These are phyloP conservation scores for Boechera stricta DNA, from an alignment of 345 rosid species.

Conservation along the genomic window DNA sequence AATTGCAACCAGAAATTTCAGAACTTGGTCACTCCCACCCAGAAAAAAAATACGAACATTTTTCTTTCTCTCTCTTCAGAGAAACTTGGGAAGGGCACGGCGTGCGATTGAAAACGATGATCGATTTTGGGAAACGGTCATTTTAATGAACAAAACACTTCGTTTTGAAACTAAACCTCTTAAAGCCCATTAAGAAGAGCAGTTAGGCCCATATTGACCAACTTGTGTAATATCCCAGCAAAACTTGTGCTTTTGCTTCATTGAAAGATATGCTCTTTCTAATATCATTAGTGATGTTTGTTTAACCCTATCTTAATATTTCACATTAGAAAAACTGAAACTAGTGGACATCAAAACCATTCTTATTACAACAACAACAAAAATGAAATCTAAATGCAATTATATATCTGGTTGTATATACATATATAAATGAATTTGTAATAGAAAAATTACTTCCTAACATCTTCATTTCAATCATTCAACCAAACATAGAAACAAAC, in stretches of 20 bases:
- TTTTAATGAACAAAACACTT: background rate
- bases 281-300: too few species aligned
- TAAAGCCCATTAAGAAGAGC: constrained; percentile 16
- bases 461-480: background rate
- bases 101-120: constrained; percentile 18
- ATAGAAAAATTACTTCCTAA: background rate
- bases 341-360: too few species aligned
- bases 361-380: too few species aligned
- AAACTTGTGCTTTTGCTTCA: background rate
- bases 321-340: too few species aligned
- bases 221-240: background rate
- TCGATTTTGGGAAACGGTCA: constrained; percentile 20
- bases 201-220: constrained; percentile 17
- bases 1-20: background rate
- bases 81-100: background rate
- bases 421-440: background rate
- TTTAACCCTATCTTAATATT: too few species aligned
- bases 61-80: background rate
- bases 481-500: constrained; percentile 44
- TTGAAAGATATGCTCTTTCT: background rate
- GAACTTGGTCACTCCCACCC: background rate
- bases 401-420: too few species aligned
- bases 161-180: background rate
- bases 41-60: background rate
- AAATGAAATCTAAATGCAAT: too few species aligned